phyloP scores from a whole-genome alignment of 441 rosid species.

The Cnidoscolus chayamansa region DNA sequence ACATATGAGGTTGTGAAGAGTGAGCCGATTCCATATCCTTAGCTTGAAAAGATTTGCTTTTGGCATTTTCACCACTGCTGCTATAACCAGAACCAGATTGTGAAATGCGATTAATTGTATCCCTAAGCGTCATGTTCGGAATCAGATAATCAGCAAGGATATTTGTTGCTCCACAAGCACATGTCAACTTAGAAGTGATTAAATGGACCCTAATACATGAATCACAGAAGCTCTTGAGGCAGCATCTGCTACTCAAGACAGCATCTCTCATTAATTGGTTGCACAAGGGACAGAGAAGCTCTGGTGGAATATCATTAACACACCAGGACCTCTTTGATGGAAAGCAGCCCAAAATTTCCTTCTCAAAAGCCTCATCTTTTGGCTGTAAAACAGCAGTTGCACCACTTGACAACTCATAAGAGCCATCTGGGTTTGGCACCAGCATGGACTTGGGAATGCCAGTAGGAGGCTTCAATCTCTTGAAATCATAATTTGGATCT shows the following conservation, averaged over 20 bases:
- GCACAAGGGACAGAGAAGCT: slow-evolving; percentile 77
- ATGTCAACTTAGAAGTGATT: slow-evolving; percentile 26
- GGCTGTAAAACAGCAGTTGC: slow-evolving; percentile 44
- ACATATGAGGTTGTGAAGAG: slow-evolving; percentile 48
- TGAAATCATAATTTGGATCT: slow-evolving; percentile 72
- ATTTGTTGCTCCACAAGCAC: slow-evolving; percentile 76
- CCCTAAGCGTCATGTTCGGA: slow-evolving; percentile 82
- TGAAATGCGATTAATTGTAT: slow-evolving; percentile 65
- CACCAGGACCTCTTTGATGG: slow-evolving; percentile 41
- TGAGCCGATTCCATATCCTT: slow-evolving; percentile 75
- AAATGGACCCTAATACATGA: slow-evolving; percentile 43
- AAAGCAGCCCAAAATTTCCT: slow-evolving; percentile 53
- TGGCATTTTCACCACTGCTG: slow-evolving; percentile 59
- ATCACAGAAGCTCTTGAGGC: slow-evolving; percentile 74
- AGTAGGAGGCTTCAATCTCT: slow-evolving; percentile 57
- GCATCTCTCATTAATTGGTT: slow-evolving; percentile 85
- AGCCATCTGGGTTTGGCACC: slow-evolving; percentile 74
- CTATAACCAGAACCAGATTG: slow-evolving; percentile 42
- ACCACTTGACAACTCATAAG: slow-evolving; percentile 27
- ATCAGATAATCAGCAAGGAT: slow-evolving; percentile 72
- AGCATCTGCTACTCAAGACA: slow-evolving; percentile 76
- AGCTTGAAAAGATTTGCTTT: slow-evolving; percentile 49
- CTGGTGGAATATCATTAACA: slow-evolving; percentile 67
- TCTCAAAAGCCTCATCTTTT: slow-evolving; percentile 72
- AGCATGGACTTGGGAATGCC: slow-evolving; percentile 22